Base-by-base conservation (phyloP, 495 filamentous ascomycete species). In the Neurospora tetrasperma region DNA sequence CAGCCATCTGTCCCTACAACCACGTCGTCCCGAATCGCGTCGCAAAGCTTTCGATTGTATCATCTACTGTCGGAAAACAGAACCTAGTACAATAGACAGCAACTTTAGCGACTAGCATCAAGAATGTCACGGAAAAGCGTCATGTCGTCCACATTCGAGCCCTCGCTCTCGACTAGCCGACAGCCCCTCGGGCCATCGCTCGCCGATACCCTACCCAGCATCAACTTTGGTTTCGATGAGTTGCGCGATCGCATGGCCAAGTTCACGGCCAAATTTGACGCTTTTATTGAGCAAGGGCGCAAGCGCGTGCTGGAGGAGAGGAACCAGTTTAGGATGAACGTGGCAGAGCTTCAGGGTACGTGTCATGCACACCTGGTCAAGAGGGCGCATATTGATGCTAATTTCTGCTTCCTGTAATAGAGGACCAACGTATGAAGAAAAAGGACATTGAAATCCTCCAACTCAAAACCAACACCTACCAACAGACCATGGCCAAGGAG, bases 181-280 rank as follows among this genome's bases (percentile, higher is more conserved):
- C 88, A 89, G 70, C 84, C 74, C 46, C 42, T 91, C 71, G 83
- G 82, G 42, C 76, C 82, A 10, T 88, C 86, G 27, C 82, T 87
- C 79, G 93, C 93, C 43, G 93, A 96, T 81, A 89, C 89, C 14
- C 88, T 98, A 10, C 96, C 96, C 44, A 93, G 85, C 80, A 92
- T 97, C 82, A 94, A 96, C 82, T 98, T 98, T 81, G 94, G 93
- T 72, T 98, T 98, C 82, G 95, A 98, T 73, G 94, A 97, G 74
- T 85, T 99, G 73, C 94, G 94, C 81, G 93, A 93, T 75, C 90
- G 93, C 82, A 98, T 99, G 95, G 89, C 92, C 39, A 91, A 91
- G 70, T 99, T 99, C 81, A 98, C 93, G 0, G 88, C 89, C 11
- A 91, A 88, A 72, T 99, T 99, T 76, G 96, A 98, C 78, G 90